phyloP scores from a whole-genome alignment of 208 protist species.

The Acanthamoeba culbertsoni region DNA sequence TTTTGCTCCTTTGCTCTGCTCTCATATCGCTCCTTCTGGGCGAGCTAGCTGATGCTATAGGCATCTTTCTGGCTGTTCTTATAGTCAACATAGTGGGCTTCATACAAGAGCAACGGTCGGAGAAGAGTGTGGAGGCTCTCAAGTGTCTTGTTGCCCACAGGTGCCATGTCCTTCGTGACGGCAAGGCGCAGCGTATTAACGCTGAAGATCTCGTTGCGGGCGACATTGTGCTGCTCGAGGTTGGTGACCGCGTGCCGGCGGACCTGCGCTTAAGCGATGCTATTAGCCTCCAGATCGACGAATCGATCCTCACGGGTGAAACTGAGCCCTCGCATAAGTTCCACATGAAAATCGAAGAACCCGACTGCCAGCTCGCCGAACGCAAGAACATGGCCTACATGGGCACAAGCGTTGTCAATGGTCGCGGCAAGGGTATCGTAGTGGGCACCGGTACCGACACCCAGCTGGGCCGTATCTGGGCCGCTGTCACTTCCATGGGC shows the following conservation, averaged over 20 bases:
- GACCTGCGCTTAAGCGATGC: constrained; percentile 90
- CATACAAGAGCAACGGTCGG: constrained; percentile 78
- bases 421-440: constrained; percentile 90
- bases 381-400: constrained; percentile 88
- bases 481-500: constrained; percentile 86
- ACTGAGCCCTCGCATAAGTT: constrained; percentile 80
- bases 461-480: constrained; percentile 94
- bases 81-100: constrained; percentile 80
- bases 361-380: constrained; percentile 48
- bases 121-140: constrained; percentile 76
- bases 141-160: constrained; percentile 73
- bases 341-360: constrained; percentile 53
- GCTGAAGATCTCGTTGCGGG: constrained; percentile 87
- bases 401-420: constrained; percentile 75
- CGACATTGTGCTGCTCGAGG: constrained; percentile 92
- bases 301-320: constrained; percentile 95
- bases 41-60: constrained; percentile 78
- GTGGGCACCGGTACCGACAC: constrained; percentile 90
- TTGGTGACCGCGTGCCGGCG: constrained; percentile 94
- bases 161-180: constrained; percentile 75
- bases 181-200: constrained; percentile 56
- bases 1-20: constrained; percentile 68
- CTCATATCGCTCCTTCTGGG: constrained; percentile 67
- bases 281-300: constrained; percentile 81
- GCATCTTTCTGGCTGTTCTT: constrained; percentile 76